Conservation (phyloP, 2,329 filamentous ascomycete genomes). For the Clonostachys rhizophaga region DNA sequence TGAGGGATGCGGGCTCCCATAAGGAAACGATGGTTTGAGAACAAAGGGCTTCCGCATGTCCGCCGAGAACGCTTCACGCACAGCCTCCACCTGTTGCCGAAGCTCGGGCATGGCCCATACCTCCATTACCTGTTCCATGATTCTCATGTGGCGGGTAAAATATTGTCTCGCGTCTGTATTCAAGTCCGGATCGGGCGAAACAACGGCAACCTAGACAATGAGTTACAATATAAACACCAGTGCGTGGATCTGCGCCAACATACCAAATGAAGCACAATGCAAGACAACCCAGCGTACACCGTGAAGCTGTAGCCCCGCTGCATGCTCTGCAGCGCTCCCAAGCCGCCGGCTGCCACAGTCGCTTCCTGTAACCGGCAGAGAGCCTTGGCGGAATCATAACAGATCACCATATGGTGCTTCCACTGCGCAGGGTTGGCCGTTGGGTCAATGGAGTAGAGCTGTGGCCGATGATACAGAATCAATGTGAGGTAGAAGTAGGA, state of each 20-base stretch:
- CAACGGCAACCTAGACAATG: slow-evolving; percentile 70
- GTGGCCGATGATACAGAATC: slow-evolving; percentile 84
- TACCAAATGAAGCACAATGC: slow-evolving; percentile 90
- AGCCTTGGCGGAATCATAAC: slow-evolving; percentile 78
- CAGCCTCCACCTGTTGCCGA: slow-evolving; percentile 81
- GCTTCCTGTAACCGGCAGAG: slow-evolving; percentile 86
- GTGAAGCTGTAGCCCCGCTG: slow-evolving; percentile 91
- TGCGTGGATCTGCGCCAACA: slow-evolving; percentile 25
- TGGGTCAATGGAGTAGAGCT: slow-evolving; percentile 74
- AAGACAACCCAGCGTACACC: slow-evolving; percentile 87
- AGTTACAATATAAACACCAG: no score
- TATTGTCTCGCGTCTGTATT: slow-evolving; percentile 82
- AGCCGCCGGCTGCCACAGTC: slow-evolving; percentile 69
- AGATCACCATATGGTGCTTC: slow-evolving; percentile 84
- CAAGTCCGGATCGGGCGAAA: slow-evolving; percentile 85
- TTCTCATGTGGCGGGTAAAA: slow-evolving; percentile 90
- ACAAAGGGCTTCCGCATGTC: slow-evolving; percentile 83
- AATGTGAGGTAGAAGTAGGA: slow-evolving; percentile 82
- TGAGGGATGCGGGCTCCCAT: slow-evolving; percentile 70
- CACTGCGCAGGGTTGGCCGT: slow-evolving; percentile 67
- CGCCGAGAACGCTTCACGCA: slow-evolving; percentile 87
- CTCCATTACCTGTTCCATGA: slow-evolving; percentile 78
- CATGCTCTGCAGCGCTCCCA: slow-evolving; percentile 85
- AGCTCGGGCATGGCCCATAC: slow-evolving; percentile 88
- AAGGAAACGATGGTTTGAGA: slow-evolving; percentile 81